Base-by-base conservation (phyloP, 768 basidiomycete genomes). In the Hebeloma cylindrosporum region DNA sequence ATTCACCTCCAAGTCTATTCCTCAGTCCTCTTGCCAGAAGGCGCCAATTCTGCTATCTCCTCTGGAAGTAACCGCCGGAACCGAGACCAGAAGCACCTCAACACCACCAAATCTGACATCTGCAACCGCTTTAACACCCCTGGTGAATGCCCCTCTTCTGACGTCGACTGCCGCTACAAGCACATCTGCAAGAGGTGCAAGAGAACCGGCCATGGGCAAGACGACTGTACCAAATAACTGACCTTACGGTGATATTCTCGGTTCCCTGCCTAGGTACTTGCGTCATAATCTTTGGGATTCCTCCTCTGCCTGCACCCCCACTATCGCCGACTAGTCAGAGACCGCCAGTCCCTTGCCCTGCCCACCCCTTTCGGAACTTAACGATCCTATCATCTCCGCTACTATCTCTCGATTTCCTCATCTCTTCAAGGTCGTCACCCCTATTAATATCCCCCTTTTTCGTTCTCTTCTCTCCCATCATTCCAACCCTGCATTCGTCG, bases 401-500 rank as follows among this genome's bases (percentile, higher is more conserved):
- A 73, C 69, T 0, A 62, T 74, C 4, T 0, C 4, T 0, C 14
- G 45, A 0, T 23, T 64, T 9, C 65, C 61, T 1, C 25, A 65
- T 1, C 51, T 76, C 0, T 75, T 79, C 52, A 32, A 57, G 0
- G 58, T 77, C 1, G 48, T 64, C 0, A 68, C 65, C 0, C 72
- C 71, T 5, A 43, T 56, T 18, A 48, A 48, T 13, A 42, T 45
- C 23, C 28, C 45, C 5, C 6, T 13, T 0, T 57, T 66, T n/a
- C 40, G 54, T 22, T 13, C 41, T 27, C 25, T 56, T n/a, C 39
- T 53, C 8, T 2, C 7, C 11, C 51, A 47, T 56, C 62, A 80
- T 66, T 70, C 78, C 29, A 52, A 79, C 50, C 58, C 59, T 62
- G 31, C 64, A 55, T 68, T 72, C 20, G 69, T 76, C 0, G 6